A percentile compares a stretch with the other conserved stretches of the same genome.
phyloP scores from a whole-genome alignment of 192 early-diverging fungal species.

The Coemansia sp. region DNA sequence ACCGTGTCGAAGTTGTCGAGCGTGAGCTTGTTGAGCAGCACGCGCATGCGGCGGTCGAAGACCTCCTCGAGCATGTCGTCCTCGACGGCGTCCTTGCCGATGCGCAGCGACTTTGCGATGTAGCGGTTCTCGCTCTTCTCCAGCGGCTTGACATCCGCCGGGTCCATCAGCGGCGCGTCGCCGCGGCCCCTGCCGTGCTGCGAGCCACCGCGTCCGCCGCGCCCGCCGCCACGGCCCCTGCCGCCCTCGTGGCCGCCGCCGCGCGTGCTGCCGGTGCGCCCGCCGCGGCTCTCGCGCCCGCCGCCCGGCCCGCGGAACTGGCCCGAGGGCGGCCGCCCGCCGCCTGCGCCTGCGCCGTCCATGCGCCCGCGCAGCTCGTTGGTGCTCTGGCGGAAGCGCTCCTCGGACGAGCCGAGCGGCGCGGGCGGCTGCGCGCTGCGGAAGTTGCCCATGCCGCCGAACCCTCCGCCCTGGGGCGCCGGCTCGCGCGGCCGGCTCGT shows the following conservation, averaged over 20 bases:
- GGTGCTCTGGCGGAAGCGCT: slow-evolving; percentile 53
- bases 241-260: slow-evolving; percentile 62
- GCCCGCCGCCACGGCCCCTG: slow-evolving; percentile 21
- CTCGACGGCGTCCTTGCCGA: slow-evolving; percentile 50
- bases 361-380: slow-evolving; percentile 37
- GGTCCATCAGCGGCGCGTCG: slow-evolving; percentile 1
- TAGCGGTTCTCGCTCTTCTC: slow-evolving; percentile 86
- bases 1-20: slow-evolving; percentile 93
- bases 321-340: slow-evolving; percentile 47
- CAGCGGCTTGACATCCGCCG: slow-evolving; percentile 75
- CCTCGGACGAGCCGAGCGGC: slow-evolving; percentile 38
- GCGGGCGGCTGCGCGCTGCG: slow-evolving; percentile 20
- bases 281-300: slow-evolving; percentile 61
- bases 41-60: slow-evolving; percentile 80
- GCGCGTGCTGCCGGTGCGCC: slow-evolving; percentile 55
- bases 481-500: slow-evolving; percentile 44
- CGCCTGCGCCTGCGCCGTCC: slow-evolving; percentile 23
- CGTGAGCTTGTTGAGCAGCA: slow-evolving; percentile 96
- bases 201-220: slow-evolving; percentile 58
- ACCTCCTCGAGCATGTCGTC: slow-evolving; percentile 62
- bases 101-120: slow-evolving; percentile 47
- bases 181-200: slow-evolving; percentile 41
- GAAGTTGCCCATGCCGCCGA: slow-evolving; percentile 58
- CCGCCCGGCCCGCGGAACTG: slow-evolving; percentile 55
- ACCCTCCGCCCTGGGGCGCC: slow-evolving; percentile 19